A percentile compares a stretch with the other conserved stretches of the same genome.
phyloP scores from a whole-genome alignment of 2,329 filamentous ascomycete species.

The Aspergillus sp. region DNA sequence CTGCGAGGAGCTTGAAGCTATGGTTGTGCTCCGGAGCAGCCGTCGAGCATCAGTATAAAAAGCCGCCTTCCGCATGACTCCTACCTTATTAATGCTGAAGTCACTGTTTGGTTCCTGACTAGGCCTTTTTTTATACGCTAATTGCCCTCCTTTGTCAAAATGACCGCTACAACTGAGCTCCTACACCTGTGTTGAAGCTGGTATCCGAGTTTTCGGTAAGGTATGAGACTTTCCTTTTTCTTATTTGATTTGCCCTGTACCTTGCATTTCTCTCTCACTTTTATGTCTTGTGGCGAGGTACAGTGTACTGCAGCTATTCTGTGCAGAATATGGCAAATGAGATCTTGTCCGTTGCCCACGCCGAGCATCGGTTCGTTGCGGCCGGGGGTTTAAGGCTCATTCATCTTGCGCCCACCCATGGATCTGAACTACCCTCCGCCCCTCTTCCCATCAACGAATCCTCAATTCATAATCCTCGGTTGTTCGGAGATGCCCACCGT shows the following conservation, averaged over 20 bases:
- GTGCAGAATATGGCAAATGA: slow-evolving; percentile 25
- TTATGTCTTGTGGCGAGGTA: neutral
- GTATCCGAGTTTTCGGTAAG: neutral
- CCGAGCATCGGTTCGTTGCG: slow-evolving; percentile 17
- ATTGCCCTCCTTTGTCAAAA: neutral
- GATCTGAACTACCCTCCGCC: neutral
- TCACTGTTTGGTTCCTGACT: neutral
- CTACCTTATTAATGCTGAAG: neutral
- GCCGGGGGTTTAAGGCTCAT: neutral
- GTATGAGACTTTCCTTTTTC: neutral
- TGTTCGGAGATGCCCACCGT: neutral
- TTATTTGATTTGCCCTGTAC: neutral
- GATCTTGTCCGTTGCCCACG: slow-evolving; percentile 23
- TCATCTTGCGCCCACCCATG: neutral
- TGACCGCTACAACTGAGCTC: neutral
- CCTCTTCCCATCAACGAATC: neutral
- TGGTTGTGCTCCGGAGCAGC: neutral
- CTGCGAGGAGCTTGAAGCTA: neutral
- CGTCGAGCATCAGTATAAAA: neutral
- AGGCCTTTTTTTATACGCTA: neutral
- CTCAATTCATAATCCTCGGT: neutral
- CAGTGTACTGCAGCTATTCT: neutral
- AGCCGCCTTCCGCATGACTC: neutral
- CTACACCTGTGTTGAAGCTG: neutral
- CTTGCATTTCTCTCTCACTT: neutral